phyloP scores from a whole-genome alignment of 768 basidiomycete genomes.

The Hericium coralloides region DNA sequence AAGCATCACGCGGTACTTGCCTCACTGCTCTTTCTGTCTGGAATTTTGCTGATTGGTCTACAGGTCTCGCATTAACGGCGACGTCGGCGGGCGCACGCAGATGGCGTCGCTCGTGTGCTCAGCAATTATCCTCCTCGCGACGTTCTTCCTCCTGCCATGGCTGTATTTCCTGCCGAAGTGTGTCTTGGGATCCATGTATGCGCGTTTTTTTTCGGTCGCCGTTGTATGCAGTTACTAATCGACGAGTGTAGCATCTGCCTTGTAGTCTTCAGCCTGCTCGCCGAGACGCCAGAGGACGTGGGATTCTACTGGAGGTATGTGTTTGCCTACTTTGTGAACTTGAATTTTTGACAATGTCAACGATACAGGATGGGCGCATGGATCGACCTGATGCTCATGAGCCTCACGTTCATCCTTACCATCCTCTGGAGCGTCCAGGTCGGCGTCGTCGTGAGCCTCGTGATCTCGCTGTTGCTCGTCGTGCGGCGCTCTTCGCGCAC shows the following conservation, averaged over 20 bases:
- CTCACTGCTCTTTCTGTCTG: background rate
- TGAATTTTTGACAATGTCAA: background rate
- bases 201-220: constrained; percentile 12
- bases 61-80: constrained; percentile 81
- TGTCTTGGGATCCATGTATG: constrained; percentile 81
- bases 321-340: background rate
- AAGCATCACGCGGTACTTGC: constrained; percentile 72
- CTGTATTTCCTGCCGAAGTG: constrained; percentile 86
- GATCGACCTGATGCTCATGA: constrained; percentile 82
- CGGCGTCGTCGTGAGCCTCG: constrained; percentile 82
- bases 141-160: constrained; percentile 83
- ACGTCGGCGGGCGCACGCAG: constrained; percentile 83
- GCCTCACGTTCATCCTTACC: constrained; percentile 79
- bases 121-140: constrained; percentile 65
- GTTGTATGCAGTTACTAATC: background rate
- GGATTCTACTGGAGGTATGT: constrained; percentile 73
- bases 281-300: constrained; percentile 83
- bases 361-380: constrained; percentile 74
- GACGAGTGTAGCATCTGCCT: constrained; percentile 56
- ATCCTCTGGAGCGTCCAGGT: constrained; percentile 89
- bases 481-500: constrained; percentile 84
- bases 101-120: constrained; percentile 81
- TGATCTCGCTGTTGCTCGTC: constrained; percentile 82
- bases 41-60: background rate
- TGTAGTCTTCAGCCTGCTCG: constrained; percentile 76